Conservation (phyloP, 2,329 filamentous ascomycete genomes). For the Trichoderma oligosporum region DNA sequence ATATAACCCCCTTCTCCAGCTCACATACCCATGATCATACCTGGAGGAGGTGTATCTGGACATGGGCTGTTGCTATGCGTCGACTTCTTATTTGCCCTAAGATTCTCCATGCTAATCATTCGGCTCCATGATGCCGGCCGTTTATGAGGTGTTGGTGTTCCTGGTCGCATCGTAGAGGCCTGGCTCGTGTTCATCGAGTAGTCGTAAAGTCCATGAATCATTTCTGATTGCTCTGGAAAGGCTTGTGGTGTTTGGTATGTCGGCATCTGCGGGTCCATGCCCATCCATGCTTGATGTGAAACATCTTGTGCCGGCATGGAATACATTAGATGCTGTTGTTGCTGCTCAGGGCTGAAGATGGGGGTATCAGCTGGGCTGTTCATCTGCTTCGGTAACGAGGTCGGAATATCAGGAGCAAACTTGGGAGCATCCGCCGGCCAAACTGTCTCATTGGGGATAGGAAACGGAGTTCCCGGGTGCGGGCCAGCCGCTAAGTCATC, state of each 20-base stretch:
- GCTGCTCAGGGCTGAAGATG: slow-evolving; percentile 6
- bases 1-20: neutral
- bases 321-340: slow-evolving; percentile 27
- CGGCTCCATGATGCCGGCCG: slow-evolving; percentile 40
- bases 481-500: slow-evolving; percentile 35
- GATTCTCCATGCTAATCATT: slow-evolving; percentile 36
- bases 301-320: slow-evolving; percentile 32
- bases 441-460: slow-evolving; percentile 37
- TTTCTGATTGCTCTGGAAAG: slow-evolving; percentile 20
- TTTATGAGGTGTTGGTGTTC: slow-evolving; percentile 38
- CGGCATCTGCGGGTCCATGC: slow-evolving; percentile 21
- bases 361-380: slow-evolving; percentile 31
- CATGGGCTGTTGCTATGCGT: slow-evolving; percentile 29
- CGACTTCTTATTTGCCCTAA: slow-evolving; percentile 37
- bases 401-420: slow-evolving; percentile 35
- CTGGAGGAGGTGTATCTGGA: slow-evolving; percentile 22
- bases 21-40: slow-evolving; percentile 28
- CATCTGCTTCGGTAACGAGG: slow-evolving; percentile 31
- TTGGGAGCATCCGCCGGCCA: slow-evolving; percentile 40
- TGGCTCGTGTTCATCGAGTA: slow-evolving; percentile 28
- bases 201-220: slow-evolving; percentile 24
- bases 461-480: slow-evolving; percentile 41
- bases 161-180: slow-evolving; percentile 32
- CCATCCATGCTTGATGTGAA: slow-evolving; percentile 28
- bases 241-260: slow-evolving; percentile 23